Evolutionary conservation across 805 yeast species (phyloP).

Genomic region (Starmerella etchellsii): DNA sequence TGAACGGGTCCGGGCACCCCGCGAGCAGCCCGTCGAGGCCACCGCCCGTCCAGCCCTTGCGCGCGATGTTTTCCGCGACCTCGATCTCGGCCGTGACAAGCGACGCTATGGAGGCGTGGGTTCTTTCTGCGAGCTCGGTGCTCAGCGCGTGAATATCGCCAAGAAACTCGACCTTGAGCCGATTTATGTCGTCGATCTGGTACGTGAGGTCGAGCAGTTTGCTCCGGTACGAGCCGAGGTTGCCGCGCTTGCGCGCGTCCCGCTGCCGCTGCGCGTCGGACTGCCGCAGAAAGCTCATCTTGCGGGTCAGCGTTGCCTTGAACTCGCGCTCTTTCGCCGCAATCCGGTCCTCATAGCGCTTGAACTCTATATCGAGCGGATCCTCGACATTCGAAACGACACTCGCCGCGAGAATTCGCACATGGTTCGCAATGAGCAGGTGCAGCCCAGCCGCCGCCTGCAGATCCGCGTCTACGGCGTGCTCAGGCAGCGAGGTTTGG

Average conservation of each 20-base stretch:
- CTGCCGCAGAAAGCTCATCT: constrained; percentile 40
- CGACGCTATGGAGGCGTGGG: constrained; percentile 46
- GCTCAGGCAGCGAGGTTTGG: constrained; percentile 12
- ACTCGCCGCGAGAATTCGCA: constrained; percentile 50
- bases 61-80: constrained; percentile 65
- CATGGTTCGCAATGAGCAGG: constrained; percentile 62
- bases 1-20: constrained; percentile 55
- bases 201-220: constrained; percentile 54
- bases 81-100: constrained; percentile 70
- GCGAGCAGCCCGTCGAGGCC: constrained; percentile 61
- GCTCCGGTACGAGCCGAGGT: constrained; percentile 52
- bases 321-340: constrained; percentile 40
- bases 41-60: constrained; percentile 79
- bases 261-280: constrained; percentile 52
- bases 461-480: constrained; percentile 43
- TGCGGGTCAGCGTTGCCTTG: constrained; percentile 39
- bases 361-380: constrained; percentile 38
- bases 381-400: constrained; percentile 42
- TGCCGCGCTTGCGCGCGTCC: constrained; percentile 48
- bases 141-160: constrained; percentile 49
- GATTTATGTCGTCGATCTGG: constrained; percentile 68
- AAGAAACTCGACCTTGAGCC: constrained; percentile 61
- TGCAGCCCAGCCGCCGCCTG: constrained; percentile 66
- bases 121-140: constrained; percentile 44
- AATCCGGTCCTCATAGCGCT: constrained; percentile 34